These are phyloP conservation scores for Penicillium paxilli DNA, from an alignment of 495 filamentous ascomycete genomes.

Conservation along the genomic window DNA sequence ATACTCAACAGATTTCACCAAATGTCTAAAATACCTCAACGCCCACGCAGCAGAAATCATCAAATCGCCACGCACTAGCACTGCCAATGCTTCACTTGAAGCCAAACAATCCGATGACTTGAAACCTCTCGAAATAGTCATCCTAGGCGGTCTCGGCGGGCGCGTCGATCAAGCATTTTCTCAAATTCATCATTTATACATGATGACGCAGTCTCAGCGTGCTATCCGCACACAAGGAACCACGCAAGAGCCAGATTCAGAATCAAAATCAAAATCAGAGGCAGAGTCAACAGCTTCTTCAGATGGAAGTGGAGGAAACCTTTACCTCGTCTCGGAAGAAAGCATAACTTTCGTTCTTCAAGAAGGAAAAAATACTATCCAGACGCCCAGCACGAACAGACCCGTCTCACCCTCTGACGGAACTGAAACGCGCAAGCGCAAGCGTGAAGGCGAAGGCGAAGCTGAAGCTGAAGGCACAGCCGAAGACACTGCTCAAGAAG, in stretches of 20 bases:
- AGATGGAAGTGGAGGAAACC: constrained; percentile 35
- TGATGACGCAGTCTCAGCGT: constrained; percentile 31
- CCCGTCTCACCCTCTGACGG: too few species aligned
- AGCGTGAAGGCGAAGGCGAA: constrained; percentile 4
- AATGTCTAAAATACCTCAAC: constrained; percentile 67
- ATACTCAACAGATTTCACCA: constrained; percentile 80
- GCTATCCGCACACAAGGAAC: constrained; percentile 1
- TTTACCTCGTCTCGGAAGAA: constrained; percentile 76
- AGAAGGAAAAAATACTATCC: constrained; percentile 65
- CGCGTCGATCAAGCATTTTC: constrained; percentile 91
- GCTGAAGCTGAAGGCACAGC: not conserved
- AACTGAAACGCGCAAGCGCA: constrained; percentile 6
- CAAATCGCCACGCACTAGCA: constrained; percentile 15
- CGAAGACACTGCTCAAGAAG: not conserved
- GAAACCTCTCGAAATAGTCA: constrained; percentile 64
- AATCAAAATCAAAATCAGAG: not conserved
- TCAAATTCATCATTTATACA: constrained; percentile 75
- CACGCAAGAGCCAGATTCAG: not conserved
- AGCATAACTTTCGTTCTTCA: constrained; percentile 79
- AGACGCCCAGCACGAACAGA: constrained; percentile 51
- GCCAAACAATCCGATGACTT: too few species aligned
- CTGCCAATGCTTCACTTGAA: too few species aligned
- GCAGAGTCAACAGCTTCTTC: too few species aligned
- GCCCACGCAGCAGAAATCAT: constrained; percentile 29
- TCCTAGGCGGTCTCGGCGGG: constrained; percentile 82